Conservation (phyloP, 1,139 yeast genomes). For the Blastobotrys apis region DNA sequence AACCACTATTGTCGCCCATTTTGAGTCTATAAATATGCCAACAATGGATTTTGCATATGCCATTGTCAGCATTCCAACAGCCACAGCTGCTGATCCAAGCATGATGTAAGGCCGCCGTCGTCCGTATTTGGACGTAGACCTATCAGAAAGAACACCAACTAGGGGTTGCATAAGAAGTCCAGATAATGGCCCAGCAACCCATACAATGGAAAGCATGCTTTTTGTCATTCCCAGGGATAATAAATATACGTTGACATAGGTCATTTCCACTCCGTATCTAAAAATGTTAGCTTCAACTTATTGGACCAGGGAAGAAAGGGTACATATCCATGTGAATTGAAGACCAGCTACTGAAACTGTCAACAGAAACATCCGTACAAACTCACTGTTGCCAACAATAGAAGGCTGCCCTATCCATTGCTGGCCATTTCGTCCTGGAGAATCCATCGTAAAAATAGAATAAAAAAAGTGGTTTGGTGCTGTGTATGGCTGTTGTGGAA, state of each 20-base stretch:
- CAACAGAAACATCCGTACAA: conserved; percentile 32
- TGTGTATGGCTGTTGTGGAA: neutral
- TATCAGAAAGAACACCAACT: conserved; percentile 53
- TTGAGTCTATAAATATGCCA: conserved; percentile 12
- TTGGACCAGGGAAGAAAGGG: too few species aligned
- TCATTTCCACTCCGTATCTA: conserved; percentile 42
- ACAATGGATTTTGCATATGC: conserved; percentile 46
- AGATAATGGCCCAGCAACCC: conserved; percentile 61
- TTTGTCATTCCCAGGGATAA: conserved; percentile 53
- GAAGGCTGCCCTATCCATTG: conserved; percentile 12
- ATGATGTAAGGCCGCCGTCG: conserved; percentile 53
- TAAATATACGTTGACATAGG: conserved; percentile 38
- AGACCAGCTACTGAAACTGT: conserved; percentile 38
- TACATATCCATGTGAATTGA: conserved; percentile 43
- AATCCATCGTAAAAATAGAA: too few species aligned
- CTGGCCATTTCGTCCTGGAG: too few species aligned
- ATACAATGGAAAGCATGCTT: conserved; percentile 48
- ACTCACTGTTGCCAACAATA: conserved; percentile 28
- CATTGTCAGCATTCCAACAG: conserved; percentile 42
- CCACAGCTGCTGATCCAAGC: conserved; percentile 48
- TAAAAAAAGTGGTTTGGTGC: too few species aligned
- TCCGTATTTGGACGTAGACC: conserved; percentile 43
- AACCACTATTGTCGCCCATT: conserved; percentile 34
- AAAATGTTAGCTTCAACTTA: too few species aligned
- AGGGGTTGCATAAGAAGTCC: conserved; percentile 59